A percentile compares a stretch with the other conserved stretches of the same genome.
phyloP scores from a whole-genome alignment of 2,329 filamentous ascomycete genomes.

The Colletotrichum sp. region DNA sequence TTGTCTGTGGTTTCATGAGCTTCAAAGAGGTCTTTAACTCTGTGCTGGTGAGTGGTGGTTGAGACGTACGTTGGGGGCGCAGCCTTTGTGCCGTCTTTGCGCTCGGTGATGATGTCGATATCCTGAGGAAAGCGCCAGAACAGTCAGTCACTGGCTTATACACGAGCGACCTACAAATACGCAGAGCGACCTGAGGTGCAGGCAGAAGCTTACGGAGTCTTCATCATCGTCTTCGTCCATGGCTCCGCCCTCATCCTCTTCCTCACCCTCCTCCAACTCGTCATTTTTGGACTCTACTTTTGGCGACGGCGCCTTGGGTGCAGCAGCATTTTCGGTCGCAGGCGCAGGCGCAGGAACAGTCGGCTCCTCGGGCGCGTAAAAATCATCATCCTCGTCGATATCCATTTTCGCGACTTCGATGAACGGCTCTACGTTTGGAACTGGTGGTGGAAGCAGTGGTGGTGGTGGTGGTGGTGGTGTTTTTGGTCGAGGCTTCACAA shows the following conservation, averaged over 20 bases:
- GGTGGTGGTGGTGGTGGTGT: neutral
- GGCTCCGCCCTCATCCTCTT: conserved; percentile 65
- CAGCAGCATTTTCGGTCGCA: neutral
- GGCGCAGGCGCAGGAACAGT: conserved; percentile 30
- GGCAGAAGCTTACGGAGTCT: conserved; percentile 47
- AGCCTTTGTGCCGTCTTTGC: conserved; percentile 68
- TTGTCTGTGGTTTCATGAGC: conserved; percentile 46
- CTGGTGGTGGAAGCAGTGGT: neutral
- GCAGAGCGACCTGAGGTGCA: neutral
- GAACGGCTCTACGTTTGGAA: neutral
- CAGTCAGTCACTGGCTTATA: neutral
- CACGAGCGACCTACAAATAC: neutral
- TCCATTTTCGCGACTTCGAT: conserved; percentile 53
- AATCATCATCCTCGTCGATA: conserved; percentile 72
- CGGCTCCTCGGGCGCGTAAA: conserved; percentile 67
- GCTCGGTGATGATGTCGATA: conserved; percentile 72
- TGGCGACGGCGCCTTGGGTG: conserved; percentile 7
- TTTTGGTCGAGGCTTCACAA: neutral
- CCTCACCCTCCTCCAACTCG: conserved; percentile 68
- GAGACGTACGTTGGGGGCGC: conserved; percentile 60
- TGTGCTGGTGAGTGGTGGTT: neutral
- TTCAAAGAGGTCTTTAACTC: neutral
- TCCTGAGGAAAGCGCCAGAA: conserved; percentile 46
- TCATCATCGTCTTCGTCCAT: conserved; percentile 64
- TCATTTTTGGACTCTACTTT: conserved; percentile 42